Percentiles rank a stretch among this genome's conserved stretches.
Conservation (phyloP, 352 stramenopile species). For the Blastocystis sp. region DNA sequence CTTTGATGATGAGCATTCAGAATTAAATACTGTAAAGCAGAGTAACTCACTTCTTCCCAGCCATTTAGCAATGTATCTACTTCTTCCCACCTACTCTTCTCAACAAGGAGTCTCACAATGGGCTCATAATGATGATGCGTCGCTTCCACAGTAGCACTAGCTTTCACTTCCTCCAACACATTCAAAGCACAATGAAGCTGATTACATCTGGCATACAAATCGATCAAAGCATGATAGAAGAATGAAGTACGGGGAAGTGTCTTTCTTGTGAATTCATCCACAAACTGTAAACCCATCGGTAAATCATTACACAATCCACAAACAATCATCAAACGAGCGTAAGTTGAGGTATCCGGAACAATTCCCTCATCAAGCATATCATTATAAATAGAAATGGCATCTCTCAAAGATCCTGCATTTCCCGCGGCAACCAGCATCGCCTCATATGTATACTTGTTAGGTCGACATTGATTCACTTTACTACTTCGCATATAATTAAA, state of each 20-base stretch:
- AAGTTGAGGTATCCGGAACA: slow-evolving; percentile 36
- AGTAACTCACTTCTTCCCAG: slow-evolving; percentile 15
- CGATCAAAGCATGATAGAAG: slow-evolving; percentile 67
- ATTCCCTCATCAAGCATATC: slow-evolving; percentile 62
- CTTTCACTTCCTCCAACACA: slow-evolving; percentile 46
- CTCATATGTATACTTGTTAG: slow-evolving; percentile 67
- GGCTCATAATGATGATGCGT: slow-evolving; percentile 62
- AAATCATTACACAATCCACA: slow-evolving; percentile 35
- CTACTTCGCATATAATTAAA: slow-evolving; percentile 56
- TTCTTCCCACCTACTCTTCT: slow-evolving; percentile 16
- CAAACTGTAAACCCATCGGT: neutral
- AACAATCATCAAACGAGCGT: slow-evolving; percentile 46
- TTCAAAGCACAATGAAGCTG: neutral
- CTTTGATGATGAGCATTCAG: slow-evolving; percentile 7
- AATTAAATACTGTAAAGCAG: slow-evolving; percentile 48
- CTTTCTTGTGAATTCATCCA: neutral
- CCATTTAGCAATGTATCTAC: neutral
- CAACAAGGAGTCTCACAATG: slow-evolving; percentile 1
- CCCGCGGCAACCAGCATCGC: slow-evolving; percentile 62
- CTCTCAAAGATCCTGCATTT: neutral
- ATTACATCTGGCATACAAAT: slow-evolving; percentile 25
- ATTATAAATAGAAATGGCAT: slow-evolving; percentile 40
- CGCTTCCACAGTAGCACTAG: neutral
- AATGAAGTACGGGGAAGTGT: slow-evolving; percentile 22
- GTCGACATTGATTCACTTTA: neutral